phyloP scores from a whole-genome alignment of 176 grass and related monocot genomes.

The Aegilops bicornis region DNA sequence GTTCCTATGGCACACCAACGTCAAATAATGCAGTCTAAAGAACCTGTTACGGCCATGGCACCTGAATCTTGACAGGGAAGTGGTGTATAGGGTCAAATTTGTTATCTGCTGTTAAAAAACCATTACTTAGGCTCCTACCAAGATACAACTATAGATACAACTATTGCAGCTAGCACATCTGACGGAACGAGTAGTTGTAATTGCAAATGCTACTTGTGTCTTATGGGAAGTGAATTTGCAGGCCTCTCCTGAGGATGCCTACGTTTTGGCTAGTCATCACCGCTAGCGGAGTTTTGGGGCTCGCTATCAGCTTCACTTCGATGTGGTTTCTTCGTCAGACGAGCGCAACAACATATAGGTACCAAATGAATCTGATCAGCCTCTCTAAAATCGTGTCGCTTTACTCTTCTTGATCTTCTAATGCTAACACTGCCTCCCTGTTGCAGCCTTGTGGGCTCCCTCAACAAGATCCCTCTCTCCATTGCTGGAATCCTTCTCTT shows the following conservation, averaged over 20 bases:
- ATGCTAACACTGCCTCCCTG: slow-evolving; percentile 6
- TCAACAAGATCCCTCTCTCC: slow-evolving; percentile 98
- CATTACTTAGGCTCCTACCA: background rate
- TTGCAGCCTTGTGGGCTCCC: slow-evolving; percentile 81
- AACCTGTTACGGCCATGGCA: background rate
- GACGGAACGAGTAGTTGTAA: background rate
- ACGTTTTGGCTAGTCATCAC: slow-evolving; percentile 88
- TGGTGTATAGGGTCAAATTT: background rate
- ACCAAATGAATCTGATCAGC: background rate
- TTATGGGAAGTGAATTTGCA: slow-evolving; percentile 49
- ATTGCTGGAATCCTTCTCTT: slow-evolving; percentile 83
- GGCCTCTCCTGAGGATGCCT: slow-evolving; percentile 81
- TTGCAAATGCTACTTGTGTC: slow-evolving; percentile 8
- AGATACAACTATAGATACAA: background rate
- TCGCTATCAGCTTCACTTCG: slow-evolving; percentile 93
- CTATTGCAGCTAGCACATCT: background rate
- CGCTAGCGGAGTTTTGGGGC: slow-evolving; percentile 78
- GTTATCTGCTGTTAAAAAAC: background rate
- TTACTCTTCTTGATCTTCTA: background rate
- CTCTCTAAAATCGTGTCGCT: too few relatives aligned
- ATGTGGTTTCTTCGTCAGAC: slow-evolving; percentile 99
- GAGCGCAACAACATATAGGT: slow-evolving; percentile 94
- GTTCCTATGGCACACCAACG: background rate
- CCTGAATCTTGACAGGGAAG: background rate
- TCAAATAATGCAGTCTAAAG: background rate